These are phyloP conservation scores for Candida patagonica DNA, from an alignment of 805 yeast genomes.

Conservation along the genomic window DNA sequence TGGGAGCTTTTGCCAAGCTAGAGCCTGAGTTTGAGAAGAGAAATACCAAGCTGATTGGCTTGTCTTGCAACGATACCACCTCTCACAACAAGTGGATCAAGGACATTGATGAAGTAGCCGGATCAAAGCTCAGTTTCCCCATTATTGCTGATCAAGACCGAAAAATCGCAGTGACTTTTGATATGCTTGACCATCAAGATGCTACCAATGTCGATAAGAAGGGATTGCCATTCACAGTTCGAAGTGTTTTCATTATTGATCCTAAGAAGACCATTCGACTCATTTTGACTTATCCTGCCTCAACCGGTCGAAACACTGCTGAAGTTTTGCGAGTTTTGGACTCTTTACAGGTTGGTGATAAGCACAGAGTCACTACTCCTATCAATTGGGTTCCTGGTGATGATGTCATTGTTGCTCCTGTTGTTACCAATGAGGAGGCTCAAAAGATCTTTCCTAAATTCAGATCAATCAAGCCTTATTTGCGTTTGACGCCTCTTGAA, in stretches of 20 bases:
- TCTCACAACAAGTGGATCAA: conserved; percentile 85
- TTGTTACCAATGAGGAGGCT: conserved; percentile 75
- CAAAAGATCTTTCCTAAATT: conserved; percentile 82
- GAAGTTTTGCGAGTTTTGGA: conserved; percentile 90
- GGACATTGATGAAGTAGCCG: conserved; percentile 82
- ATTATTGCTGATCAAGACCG: conserved; percentile 83
- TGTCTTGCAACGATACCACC: conserved; percentile 79
- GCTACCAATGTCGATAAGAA: conserved; percentile 61
- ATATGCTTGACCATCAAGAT: conserved; percentile 84
- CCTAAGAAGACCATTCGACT: conserved; percentile 86
- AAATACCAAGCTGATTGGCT: conserved; percentile 80
- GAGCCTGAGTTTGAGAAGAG: conserved; percentile 86
- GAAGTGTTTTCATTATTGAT: conserved; percentile 90
- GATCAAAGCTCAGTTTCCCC: conserved; percentile 74
- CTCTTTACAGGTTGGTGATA: conserved; percentile 81
- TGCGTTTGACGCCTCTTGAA: conserved; percentile 52
- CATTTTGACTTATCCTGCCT: conserved; percentile 84
- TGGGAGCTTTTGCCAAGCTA: conserved; percentile 88
- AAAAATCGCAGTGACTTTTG: conserved; percentile 73
- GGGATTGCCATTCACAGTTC: conserved; percentile 80
- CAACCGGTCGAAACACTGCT: conserved; percentile 90
- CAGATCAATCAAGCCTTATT: conserved; percentile 85
- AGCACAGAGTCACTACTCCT: conserved; percentile 84
- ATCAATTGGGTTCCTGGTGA: conserved; percentile 88
- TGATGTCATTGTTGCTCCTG: conserved; percentile 90